phyloP scores from a whole-genome alignment of 2,329 filamentous ascomycete genomes.

The Dactylonectria estremocensis region DNA sequence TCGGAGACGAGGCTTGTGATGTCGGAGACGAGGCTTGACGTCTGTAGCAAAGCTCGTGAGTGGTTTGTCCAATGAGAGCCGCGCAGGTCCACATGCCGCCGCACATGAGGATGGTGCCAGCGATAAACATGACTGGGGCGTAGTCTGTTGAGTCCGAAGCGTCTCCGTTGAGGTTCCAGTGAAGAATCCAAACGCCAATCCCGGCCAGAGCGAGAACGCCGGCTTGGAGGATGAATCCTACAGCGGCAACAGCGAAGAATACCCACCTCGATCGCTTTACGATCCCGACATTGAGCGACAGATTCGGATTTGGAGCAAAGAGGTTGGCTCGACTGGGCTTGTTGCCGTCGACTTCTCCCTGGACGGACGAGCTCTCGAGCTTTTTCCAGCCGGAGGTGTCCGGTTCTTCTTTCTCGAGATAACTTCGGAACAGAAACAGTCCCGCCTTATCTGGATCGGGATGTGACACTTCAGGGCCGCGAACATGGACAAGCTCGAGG shows the following conservation, averaged over 20 bases:
- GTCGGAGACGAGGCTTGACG: too few relatives aligned
- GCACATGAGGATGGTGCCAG: conserved; percentile 37
- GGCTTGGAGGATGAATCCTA: conserved; percentile 34
- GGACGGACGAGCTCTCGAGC: neutral
- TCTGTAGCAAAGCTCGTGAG: conserved; percentile 28
- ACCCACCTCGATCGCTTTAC: conserved; percentile 18
- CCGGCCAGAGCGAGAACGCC: conserved; percentile 35
- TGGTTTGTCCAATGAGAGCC: conserved; percentile 37
- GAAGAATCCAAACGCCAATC: conserved; percentile 28
- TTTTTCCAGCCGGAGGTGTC: neutral
- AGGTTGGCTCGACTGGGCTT: neutral
- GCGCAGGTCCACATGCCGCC: conserved; percentile 42
- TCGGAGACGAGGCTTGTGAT: too few relatives aligned
- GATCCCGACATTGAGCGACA: neutral
- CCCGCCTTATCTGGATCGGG: neutral
- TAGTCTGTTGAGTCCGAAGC: conserved; percentile 18
- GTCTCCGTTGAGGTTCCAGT: conserved; percentile 23
- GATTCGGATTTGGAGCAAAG: neutral
- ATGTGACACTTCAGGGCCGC: neutral
- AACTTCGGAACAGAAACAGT: neutral
- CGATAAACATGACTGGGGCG: conserved; percentile 40
- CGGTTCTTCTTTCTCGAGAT: neutral
- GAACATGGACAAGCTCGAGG: conserved; percentile 49
- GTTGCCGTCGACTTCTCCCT: neutral
- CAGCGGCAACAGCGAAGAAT: conserved; percentile 19